Evolutionary conservation across 768 basidiomycete genomes (phyloP).

Genomic region (Suillus decipiens): DNA sequence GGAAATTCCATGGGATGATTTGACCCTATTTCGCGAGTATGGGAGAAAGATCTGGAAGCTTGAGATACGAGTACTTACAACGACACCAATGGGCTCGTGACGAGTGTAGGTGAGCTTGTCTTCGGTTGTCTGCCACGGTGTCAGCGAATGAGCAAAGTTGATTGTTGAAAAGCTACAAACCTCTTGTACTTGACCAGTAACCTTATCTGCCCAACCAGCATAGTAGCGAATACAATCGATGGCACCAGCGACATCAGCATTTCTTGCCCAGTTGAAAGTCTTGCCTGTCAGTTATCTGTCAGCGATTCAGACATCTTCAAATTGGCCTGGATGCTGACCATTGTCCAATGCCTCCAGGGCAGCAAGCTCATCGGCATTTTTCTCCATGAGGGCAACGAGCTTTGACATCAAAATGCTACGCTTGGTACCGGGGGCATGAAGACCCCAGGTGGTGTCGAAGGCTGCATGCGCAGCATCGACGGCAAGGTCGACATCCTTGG

Average conservation of each 20-base stretch:
- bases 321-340: slow-evolving; percentile 34
- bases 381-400: slow-evolving; percentile 65
- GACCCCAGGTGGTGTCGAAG: slow-evolving; percentile 67
- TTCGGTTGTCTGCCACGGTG: slow-evolving; percentile 29
- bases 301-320: neutral
- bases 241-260: slow-evolving; percentile 48
- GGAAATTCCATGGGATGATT: slow-evolving; percentile 60
- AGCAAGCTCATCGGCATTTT: slow-evolving; percentile 61
- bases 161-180: slow-evolving; percentile 9
- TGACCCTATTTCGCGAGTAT: neutral
- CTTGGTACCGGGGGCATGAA: slow-evolving; percentile 51
- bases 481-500: slow-evolving; percentile 75
- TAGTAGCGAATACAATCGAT: slow-evolving; percentile 72
- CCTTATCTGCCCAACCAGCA: slow-evolving; percentile 90
- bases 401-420: slow-evolving; percentile 61
- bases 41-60: neutral
- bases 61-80: slow-evolving; percentile 32
- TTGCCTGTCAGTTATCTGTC: slow-evolving; percentile 44
- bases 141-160: neutral
- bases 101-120: slow-evolving; percentile 65
- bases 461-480: slow-evolving; percentile 68
- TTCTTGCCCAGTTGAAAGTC: slow-evolving; percentile 51
- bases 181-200: slow-evolving; percentile 75
- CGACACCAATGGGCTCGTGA: slow-evolving; percentile 65
- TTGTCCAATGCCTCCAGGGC: slow-evolving; percentile 77